These are phyloP conservation scores for Erysimum cheiri DNA, from an alignment of 441 rosid species.

Conservation along the genomic window DNA sequence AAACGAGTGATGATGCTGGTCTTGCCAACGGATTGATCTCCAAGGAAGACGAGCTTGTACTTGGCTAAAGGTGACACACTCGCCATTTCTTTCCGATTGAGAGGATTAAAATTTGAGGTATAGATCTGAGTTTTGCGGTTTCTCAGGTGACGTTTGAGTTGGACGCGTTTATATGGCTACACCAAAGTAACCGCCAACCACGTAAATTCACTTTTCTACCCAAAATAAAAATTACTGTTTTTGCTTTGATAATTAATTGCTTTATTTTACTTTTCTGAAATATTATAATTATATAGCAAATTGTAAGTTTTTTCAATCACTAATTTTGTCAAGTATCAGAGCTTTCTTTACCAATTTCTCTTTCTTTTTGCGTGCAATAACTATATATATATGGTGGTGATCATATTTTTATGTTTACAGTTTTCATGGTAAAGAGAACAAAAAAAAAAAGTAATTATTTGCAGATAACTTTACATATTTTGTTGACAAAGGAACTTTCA, in stretches of 20 bases:
- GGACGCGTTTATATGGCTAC: conserved; percentile 19
- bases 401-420: neutral
- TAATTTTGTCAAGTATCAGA: neutral
- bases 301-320: neutral
- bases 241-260: neutral
- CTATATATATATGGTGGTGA: neutral
- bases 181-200: conserved; percentile 36
- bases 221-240: neutral
- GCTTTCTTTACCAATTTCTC: neutral
- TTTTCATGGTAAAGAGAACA: neutral
- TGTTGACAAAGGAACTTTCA: conserved; percentile 3
- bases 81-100: conserved; percentile 48
- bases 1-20: conserved; percentile 82
- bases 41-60: conserved; percentile 77
- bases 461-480: conserved; percentile 3
- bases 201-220: neutral
- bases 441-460: neutral
- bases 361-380: neutral
- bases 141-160: conserved; percentile 30
- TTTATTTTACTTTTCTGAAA: neutral
- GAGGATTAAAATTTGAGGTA: conserved; percentile 20
- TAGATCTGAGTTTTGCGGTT: conserved; percentile 36
- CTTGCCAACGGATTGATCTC: conserved; percentile 80
- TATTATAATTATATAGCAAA: neutral
- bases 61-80: conserved; percentile 72